These are phyloP conservation scores for Phanerochaete carnosa DNA, from an alignment of 768 basidiomycete species.

Conservation along the genomic window DNA sequence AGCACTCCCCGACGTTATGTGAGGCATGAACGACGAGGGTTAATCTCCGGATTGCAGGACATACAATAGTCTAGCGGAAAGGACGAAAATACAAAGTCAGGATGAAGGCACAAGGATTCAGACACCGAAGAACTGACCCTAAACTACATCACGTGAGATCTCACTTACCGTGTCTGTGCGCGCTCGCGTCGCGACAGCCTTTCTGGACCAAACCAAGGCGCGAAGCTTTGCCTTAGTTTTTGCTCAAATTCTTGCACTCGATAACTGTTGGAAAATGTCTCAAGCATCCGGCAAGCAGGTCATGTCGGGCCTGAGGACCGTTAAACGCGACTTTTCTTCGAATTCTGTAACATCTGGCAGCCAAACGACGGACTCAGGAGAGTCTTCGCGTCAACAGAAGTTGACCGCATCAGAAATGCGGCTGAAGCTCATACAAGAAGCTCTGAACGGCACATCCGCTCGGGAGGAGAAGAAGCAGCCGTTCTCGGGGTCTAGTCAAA, in stretches of 20 bases:
- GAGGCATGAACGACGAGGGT: no score
- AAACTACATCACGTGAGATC: neutral
- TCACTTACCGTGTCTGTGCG: neutral
- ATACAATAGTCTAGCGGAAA: no score
- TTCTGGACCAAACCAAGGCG: neutral
- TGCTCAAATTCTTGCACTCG: neutral
- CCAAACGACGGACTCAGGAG: slow-evolving; percentile 24
- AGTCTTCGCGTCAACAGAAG: slow-evolving; percentile 3
- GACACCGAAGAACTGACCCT: neutral
- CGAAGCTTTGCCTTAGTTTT: neutral
- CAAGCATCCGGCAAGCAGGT: slow-evolving; percentile 20
- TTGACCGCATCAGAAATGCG: slow-evolving; percentile 32
- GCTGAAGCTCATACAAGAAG: slow-evolving; percentile 57
- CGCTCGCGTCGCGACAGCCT: neutral
- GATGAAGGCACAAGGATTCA: no score
- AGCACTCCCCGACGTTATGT: no score
- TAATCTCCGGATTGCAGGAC: no score
- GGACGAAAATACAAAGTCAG: no score
- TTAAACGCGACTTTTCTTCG: slow-evolving; percentile 64
- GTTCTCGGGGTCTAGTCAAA: neutral
- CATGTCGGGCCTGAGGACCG: slow-evolving; percentile 55
- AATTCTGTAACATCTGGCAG: slow-evolving; percentile 36
- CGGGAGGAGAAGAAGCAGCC: slow-evolving; percentile 13
- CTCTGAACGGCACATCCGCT: slow-evolving; percentile 32
- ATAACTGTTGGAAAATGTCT: neutral